These are phyloP conservation scores for Solanum piurae DNA, from an alignment of 257 asterid species.

Conservation along the genomic window DNA sequence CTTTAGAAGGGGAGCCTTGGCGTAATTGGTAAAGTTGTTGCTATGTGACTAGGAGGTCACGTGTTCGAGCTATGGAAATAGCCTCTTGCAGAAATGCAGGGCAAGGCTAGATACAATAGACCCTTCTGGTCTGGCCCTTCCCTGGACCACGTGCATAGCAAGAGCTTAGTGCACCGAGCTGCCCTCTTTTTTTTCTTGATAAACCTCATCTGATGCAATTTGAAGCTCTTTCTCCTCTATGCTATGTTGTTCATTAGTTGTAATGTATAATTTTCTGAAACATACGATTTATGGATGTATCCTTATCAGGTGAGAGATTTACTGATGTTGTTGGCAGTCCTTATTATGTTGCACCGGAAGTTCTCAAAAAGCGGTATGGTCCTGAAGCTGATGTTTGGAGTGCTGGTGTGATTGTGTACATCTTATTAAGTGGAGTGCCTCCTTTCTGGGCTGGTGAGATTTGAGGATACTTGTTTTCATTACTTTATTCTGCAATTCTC, in stretches of 20 bases:
- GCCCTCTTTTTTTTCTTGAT: neutral
- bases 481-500: neutral
- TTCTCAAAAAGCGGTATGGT: slow-evolving; percentile 77
- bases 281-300: neutral
- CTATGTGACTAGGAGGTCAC: neutral
- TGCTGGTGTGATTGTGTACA: slow-evolving; percentile 93
- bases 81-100: neutral
- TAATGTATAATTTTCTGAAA: neutral
- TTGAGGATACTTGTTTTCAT: neutral
- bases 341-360: slow-evolving; percentile 94
- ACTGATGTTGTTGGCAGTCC: slow-evolving; percentile 94
- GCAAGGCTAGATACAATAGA: fast-evolving
- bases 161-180: neutral
- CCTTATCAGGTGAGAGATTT: slow-evolving; percentile 58
- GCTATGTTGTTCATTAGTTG: neutral
- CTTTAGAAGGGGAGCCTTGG: neutral
- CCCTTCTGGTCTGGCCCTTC: too few relatives aligned
- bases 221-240: neutral
- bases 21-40: neutral
- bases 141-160: neutral
- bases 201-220: neutral
- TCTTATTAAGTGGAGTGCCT: slow-evolving; percentile 92
- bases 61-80: fast-evolving
- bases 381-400: slow-evolving; percentile 98
- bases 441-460: slow-evolving; percentile 95